Evolutionary conservation across 768 basidiomycete species (phyloP), one percentile per base, ranked within the genome.

Genomic region (Xerocomellus amylosporus): DNA sequence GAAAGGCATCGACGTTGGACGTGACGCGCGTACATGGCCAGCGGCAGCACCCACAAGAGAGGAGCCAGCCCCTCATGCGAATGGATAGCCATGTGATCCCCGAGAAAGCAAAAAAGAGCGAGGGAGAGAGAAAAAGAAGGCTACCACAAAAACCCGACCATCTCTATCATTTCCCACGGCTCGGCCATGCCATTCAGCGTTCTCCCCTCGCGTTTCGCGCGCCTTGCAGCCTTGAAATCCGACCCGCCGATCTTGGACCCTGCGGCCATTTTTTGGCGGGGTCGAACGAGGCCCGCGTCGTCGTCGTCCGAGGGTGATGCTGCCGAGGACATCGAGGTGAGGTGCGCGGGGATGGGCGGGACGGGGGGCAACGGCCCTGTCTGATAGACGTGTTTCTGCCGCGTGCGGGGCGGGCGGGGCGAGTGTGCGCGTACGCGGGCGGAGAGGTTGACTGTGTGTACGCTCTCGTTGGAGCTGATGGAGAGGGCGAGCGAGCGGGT

Each of bases 171-270:
- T 50, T 68, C 61, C 2, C 68, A 61, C 0, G 55, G 56, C 15
- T 64, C 62, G 0, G 37, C 59, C 22, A 42, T n/a, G 4, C 55
- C 53, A 1, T 51, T 40, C 8, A 10, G 40, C 0, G 20, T 0
- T 44, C 39, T 64, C 4, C 64, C 63, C 24, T 69, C 67, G 12
- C 64, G 60, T 28, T 69, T 69, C 5, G 69, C 64, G 13, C 63
- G 58, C 4, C 63, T 46, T 2, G 67, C 67, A 0, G 69, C 63
- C 49, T 69, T 69, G 61, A 69, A 69, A 0, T 71, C 69, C 4
- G 67, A 33, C 0, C 67, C 64, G 1, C 68, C 68, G 1, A 69
- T 52, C 33, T 44, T 64, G 34, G 68, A 69, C 0, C 68, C 68
- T 0, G 63, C 68, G 0, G 58, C 39, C 43, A 64, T 5, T 24